Evolutionary conservation across 73 alveolate genomes (phyloP).

Genomic region (Blepharisma japonicum): DNA sequence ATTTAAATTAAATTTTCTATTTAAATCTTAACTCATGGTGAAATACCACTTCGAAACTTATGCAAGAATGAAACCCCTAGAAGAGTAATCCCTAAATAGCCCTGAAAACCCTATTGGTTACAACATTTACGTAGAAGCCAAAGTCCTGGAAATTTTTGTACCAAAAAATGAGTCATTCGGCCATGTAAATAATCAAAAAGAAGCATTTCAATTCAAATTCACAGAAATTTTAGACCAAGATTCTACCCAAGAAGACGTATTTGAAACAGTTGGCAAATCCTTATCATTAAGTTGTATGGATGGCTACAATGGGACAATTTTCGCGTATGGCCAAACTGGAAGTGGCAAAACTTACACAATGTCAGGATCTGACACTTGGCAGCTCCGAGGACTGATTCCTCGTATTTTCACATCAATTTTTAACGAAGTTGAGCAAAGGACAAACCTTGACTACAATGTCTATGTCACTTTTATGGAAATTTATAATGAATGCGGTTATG

Average conservation of each 20-base stretch:
- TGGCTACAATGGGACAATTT: constrained; percentile 94
- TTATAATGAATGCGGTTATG: constrained; percentile 95
- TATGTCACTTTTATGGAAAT: constrained; percentile 92
- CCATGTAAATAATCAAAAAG: constrained; percentile 74
- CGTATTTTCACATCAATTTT: constrained; percentile 77
- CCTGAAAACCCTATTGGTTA: constrained; percentile 40
- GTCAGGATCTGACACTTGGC: constrained; percentile 91
- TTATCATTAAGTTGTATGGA: constrained; percentile 76
- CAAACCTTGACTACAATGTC: constrained; percentile 62
- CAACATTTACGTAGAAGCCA: constrained; percentile 39
- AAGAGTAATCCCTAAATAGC: constrained; percentile 47
- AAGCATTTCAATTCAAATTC: constrained; percentile 80
- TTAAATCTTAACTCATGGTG: constrained; percentile 39
- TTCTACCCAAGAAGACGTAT: constrained; percentile 80
- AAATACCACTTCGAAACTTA: constrained; percentile 82
- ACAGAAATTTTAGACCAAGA: constrained; percentile 84
- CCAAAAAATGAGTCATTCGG: constrained; percentile 75
- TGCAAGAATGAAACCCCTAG: constrained; percentile 76
- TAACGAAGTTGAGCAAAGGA: constrained; percentile 72
- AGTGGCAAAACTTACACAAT: constrained; percentile 95
- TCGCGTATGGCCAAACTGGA: constrained; percentile 97
- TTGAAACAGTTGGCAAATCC: constrained; percentile 68
- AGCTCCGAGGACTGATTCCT: constrained; percentile 92
- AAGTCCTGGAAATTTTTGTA: constrained; percentile 53
- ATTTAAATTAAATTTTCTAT: too few relatives aligned